Base-by-base conservation (phyloP, 225 moss, liverwort and hornwort species). In the Polytrichum commune region DNA sequence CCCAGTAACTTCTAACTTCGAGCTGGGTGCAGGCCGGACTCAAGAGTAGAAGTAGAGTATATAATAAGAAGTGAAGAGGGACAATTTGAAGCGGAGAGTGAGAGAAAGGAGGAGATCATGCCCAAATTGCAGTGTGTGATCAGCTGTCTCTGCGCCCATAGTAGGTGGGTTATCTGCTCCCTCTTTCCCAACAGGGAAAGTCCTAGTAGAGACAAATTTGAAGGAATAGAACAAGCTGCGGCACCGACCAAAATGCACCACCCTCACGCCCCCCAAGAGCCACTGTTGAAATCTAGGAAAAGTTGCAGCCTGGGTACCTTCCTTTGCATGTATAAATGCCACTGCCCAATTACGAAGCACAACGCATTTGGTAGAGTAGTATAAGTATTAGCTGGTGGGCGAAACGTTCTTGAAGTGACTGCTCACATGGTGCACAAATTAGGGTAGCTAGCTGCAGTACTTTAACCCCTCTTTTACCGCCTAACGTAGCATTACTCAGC, bases 191-290 rank as follows among this genome's bases (percentile, higher is more conserved):
- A 60, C 60, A 23, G 60, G 60, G 60, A 22, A 60, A 60, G n/a
- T 9, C 60, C n/a, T 7, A 60, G 60, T 60, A 60, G 60, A 60
- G 60, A 60, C 60, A 60, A 60, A 60, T 60, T 23, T 24, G 22
- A 60, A 24, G 24, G 60, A 60, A 60, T 60, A 60, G 60, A 60
- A n/a, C 24, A 60, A 60, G 60, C 46, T 16, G n/a, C 22, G 60
- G 22, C 60, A 60, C 60, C 60, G 60, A 60, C 60, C 60, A 60
- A 60, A 60, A 60, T 60, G 60, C 46, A 46, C n/a, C 60, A 60
- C 60, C 20, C 55, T 58, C 58, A 58, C 35, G 35, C 35, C 35
- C 35, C 35, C 35, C 35, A 35, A 35, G 35, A 4, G 46, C 16
- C 16, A 46, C 46, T 46, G 46, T 46, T 46, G 46, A 46, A 16